These are phyloP conservation scores for Astraeus odoratus DNA, from an alignment of 768 basidiomycete species.

Conservation along the genomic window DNA sequence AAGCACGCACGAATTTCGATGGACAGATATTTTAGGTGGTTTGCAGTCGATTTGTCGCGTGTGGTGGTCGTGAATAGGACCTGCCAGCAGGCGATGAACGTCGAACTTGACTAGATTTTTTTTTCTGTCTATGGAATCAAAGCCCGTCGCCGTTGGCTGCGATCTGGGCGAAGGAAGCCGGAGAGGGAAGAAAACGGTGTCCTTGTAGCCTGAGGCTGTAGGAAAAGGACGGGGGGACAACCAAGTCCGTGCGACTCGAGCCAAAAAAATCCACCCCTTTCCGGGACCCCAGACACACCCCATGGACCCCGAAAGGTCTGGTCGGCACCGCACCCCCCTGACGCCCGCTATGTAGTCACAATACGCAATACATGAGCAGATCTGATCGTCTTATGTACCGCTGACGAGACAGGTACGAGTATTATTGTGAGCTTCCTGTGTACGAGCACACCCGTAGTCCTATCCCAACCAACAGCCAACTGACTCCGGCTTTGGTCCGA, in stretches of 20 bases:
- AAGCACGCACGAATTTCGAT: slow-evolving; percentile 36
- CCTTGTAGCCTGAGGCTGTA: slow-evolving; percentile 3
- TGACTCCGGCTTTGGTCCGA: too few relatives aligned
- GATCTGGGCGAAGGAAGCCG: slow-evolving; percentile 20
- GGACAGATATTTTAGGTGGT: slow-evolving; percentile 41
- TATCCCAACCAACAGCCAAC: too few relatives aligned
- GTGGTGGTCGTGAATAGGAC: slow-evolving; percentile 82
- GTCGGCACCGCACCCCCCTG: too few relatives aligned
- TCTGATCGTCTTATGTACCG: too few relatives aligned
- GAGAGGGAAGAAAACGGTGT: not conserved
- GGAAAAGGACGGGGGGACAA: slow-evolving; percentile 4
- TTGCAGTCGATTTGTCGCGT: slow-evolving; percentile 50
- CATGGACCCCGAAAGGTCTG: not conserved
- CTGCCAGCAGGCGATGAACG: slow-evolving; percentile 85
- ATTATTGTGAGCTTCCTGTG: too few relatives aligned
- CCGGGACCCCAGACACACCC: not conserved
- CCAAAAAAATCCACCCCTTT: not conserved
- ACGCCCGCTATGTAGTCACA: too few relatives aligned
- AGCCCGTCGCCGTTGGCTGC: slow-evolving; percentile 33
- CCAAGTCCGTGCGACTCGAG: slow-evolving; percentile 2
- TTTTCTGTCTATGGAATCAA: slow-evolving; percentile 34
- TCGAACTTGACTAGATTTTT: slow-evolving; percentile 13
- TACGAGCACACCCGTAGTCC: too few relatives aligned
- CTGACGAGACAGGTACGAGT: too few relatives aligned
- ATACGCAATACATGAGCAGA: too few relatives aligned